Evolutionary conservation across 176 grass and related monocot genomes (phyloP).

Genomic region (Musa beccarii): DNA sequence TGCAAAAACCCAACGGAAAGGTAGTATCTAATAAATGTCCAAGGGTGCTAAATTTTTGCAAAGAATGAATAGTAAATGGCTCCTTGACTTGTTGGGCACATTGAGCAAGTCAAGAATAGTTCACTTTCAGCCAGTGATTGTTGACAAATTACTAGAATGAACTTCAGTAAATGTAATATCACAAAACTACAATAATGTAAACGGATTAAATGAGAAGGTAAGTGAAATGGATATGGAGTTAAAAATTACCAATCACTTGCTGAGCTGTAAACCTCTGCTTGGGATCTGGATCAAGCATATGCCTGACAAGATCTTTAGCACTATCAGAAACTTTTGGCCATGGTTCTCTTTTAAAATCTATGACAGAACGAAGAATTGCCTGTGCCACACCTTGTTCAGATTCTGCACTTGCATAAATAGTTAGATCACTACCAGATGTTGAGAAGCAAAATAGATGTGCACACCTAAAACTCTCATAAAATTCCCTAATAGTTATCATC

Average conservation of each 20-base stretch:
- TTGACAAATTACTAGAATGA: no score
- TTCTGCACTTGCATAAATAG: background rate
- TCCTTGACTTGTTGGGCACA: no score
- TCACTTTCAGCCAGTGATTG: no score
- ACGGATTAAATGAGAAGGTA: background rate
- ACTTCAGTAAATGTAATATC: no score
- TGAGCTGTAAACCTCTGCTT: background rate
- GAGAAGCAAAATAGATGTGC: background rate
- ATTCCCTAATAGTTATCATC: background rate
- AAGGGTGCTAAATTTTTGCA: no score
- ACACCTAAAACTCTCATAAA: background rate
- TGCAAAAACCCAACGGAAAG: background rate
- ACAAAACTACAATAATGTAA: no score
- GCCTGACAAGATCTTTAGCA: constrained; percentile 5
- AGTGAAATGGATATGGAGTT: background rate
- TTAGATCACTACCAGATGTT: background rate
- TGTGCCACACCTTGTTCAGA: constrained; percentile 4
- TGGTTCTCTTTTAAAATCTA: constrained; percentile 7
- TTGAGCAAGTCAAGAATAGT: no score
- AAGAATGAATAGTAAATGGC: no score
- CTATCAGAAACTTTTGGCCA: constrained; percentile 6
- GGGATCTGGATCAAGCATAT: background rate
- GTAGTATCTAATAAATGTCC: background rate
- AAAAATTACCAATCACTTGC: constrained; percentile 4
- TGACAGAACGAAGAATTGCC: background rate